Evolutionary conservation across 1,284 basidiomycete genomes (phyloP).

Genomic region (Ustilago xerochloae): DNA sequence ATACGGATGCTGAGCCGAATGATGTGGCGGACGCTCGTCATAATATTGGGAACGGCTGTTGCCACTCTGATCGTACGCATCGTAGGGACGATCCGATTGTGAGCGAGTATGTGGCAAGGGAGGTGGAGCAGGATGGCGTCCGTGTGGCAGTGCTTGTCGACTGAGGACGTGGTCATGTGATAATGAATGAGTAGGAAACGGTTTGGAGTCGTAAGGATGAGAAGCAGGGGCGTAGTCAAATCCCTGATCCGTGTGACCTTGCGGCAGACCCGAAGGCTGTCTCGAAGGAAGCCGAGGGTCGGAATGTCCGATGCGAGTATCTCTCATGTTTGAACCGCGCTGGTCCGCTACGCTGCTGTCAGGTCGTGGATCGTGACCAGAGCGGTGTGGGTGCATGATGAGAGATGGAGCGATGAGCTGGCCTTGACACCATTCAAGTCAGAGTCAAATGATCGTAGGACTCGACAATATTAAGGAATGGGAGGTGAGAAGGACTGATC

Average conservation of each 20-base stretch:
- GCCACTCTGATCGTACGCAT: background rate
- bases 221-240: constrained; percentile 3
- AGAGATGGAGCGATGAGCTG: background rate
- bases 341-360: constrained; percentile 6
- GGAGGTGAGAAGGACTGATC: no score
- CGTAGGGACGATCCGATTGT: constrained; percentile 4
- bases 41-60: background rate
- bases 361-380: constrained; percentile 13
- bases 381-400: constrained; percentile 25
- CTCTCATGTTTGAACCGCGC: constrained; percentile 13
- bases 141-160: constrained; percentile 2
- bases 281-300: constrained; percentile 15
- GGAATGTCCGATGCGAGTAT: background rate
- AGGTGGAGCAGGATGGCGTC: background rate
- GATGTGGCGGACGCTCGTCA: constrained; percentile 9
- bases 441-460: constrained; percentile 3
- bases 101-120: background rate
- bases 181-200: background rate
- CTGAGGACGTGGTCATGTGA: background rate
- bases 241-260: constrained; percentile 10
- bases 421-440: background rate
- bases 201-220: constrained; percentile 1
- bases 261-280: constrained; percentile 26
- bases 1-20: background rate
- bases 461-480: background rate